phyloP scores from a whole-genome alignment of 2,329 filamentous ascomycete genomes.

The Metarhizium robertsii region DNA sequence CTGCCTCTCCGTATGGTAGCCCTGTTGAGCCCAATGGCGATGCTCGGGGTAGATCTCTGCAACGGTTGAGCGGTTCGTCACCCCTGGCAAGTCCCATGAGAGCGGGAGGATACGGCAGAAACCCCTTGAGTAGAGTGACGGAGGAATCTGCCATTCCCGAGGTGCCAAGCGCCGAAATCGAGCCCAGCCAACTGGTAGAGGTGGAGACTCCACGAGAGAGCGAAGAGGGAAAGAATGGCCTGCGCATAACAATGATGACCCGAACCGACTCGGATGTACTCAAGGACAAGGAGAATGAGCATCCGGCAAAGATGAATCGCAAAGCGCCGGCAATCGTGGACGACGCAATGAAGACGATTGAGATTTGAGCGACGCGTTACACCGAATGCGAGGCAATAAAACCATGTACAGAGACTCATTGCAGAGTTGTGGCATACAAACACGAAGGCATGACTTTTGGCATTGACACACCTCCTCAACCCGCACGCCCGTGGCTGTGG shows the following conservation, averaged over 20 bases:
- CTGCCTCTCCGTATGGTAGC: constrained; percentile 55
- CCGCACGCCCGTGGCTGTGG: not conserved
- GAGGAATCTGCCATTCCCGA: constrained; percentile 50
- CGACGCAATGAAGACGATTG: constrained; percentile 52
- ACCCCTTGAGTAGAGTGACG: constrained; percentile 63
- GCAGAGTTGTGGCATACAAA: constrained; percentile 34
- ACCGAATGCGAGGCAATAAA: not conserved
- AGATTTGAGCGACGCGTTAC: constrained; percentile 32
- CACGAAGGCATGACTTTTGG: constrained; percentile 13
- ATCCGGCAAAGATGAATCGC: constrained; percentile 29
- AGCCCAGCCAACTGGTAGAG: constrained; percentile 44
- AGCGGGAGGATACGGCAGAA: constrained; percentile 57
- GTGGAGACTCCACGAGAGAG: constrained; percentile 44
- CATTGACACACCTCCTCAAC: not conserved
- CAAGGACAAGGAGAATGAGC: constrained; percentile 30
- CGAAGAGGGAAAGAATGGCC: constrained; percentile 25
- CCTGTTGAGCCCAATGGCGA: constrained; percentile 51
- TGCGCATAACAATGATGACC: constrained; percentile 21
- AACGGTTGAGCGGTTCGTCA: constrained; percentile 57
- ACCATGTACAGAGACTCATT: not conserved
- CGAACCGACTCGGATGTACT: constrained; percentile 25
- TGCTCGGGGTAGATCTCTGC: constrained; percentile 60
- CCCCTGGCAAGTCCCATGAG: constrained; percentile 56
- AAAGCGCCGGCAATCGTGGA: constrained; percentile 35
- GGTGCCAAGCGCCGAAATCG: constrained; percentile 26